These are phyloP conservation scores for Erucastrum elatum DNA, from an alignment of 345 rosid species.

Conservation along the genomic window DNA sequence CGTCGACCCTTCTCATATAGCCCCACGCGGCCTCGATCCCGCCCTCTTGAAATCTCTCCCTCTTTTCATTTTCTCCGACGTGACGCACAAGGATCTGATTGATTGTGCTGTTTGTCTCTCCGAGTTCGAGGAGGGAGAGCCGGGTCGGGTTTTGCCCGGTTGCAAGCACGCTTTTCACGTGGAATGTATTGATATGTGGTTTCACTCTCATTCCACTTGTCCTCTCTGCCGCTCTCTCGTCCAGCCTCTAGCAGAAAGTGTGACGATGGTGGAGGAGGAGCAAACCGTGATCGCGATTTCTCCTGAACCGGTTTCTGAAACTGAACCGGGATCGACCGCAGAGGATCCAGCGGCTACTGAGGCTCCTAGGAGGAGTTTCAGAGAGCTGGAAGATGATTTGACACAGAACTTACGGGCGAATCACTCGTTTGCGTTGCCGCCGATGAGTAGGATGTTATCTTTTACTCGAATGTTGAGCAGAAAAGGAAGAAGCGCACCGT, in stretches of 20 bases:
- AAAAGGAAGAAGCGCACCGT: slow-evolving; percentile 44
- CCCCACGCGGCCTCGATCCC: not conserved
- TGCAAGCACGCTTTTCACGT: not conserved
- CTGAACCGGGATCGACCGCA: not conserved
- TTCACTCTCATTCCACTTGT: not conserved
- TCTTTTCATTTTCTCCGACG: not conserved
- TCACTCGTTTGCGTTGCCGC: not conserved
- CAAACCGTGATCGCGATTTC: not conserved
- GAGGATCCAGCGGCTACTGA: no score
- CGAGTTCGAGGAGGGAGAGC: not conserved
- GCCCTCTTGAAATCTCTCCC: not conserved
- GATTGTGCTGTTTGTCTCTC: not conserved
- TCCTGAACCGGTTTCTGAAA: not conserved
- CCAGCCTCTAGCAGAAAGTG: no score
- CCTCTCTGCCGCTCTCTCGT: not conserved
- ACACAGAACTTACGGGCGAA: no score
- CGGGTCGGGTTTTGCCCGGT: not conserved
- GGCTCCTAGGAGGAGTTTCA: no score
- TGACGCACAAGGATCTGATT: not conserved
- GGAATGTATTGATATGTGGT: not conserved
- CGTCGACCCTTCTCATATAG: not conserved
- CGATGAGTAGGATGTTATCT: not conserved
- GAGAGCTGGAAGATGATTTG: no score
- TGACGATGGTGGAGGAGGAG: not conserved
- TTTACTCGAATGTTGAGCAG: slow-evolving; percentile 32